Evolutionary conservation across 1,139 yeast genomes (phyloP), one percentile per base, ranked within the genome.

Genomic region (Kodamaea sp.): DNA sequence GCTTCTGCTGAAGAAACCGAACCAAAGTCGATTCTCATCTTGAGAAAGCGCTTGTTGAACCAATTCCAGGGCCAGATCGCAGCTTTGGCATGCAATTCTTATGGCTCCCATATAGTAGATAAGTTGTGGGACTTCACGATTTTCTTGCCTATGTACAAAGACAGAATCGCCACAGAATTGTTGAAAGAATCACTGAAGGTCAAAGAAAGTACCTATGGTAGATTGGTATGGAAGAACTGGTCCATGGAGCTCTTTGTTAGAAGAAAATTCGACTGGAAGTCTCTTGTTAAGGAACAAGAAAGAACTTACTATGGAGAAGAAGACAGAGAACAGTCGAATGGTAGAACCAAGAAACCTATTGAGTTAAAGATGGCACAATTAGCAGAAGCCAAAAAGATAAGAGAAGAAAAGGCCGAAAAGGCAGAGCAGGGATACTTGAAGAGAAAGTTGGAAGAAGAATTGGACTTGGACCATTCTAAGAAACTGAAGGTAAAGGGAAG

Each of bases 191-290:
- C 82, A 22, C 81, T 77, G 21, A 73, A 75, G 44, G 84, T 92
- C 25, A 89, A 92, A 62, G 87, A 83, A 44, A 84, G 95, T 55
- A 76, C 70, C 15, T 92, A 92, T 53, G 98, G 98, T 28, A 78
- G 84, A 55, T 74, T 81, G 47, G 97, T 92, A 2, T 92, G 97
- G 97, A 86, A 85, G 54, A 92, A 90, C 57, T 92, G 97, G 97
- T 63, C 76, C 21, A 76, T 89, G 82, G 96, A 88, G 53, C 62
- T 80, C 48, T 87, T 80, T 51, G 58, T 68, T 9, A 74, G 96
- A 55, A 82, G 82, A 59, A 79, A 83, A 56, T 77, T 70, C 53
- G 96, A 88, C 52, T 89, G 97, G 97, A 86, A 84, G 62, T 67
- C 73, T 29, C 51, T 77, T 23, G 76, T 86, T 22, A 88, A 84